Percentiles rank a stretch among this genome's conserved stretches.
These are phyloP conservation scores for Arachis stenosperma DNA, from an alignment of 306 rosid genomes.

Conservation along the genomic window DNA sequence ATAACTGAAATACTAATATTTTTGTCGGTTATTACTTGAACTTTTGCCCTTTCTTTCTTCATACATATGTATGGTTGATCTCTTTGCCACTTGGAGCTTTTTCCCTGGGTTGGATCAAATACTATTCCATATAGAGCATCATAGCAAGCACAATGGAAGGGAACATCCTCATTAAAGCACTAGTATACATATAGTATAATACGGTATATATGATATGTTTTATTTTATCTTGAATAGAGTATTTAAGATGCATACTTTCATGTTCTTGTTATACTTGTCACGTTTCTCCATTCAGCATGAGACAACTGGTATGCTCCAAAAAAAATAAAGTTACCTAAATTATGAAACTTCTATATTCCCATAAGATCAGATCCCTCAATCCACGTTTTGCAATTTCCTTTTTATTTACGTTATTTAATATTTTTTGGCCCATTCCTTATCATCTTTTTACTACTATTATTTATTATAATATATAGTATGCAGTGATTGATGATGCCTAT, in stretches of 20 bases:
- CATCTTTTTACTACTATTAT: neutral
- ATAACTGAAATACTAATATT: too few relatives aligned
- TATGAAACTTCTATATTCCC: neutral
- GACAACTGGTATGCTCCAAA: constrained; percentile 22
- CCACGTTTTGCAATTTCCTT: neutral
- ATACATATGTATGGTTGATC: too few relatives aligned
- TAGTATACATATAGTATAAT: neutral
- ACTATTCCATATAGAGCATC: too few relatives aligned
- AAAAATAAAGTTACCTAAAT: neutral
- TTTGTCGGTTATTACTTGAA: neutral
- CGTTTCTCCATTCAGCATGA: constrained; percentile 27
- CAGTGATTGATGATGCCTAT: constrained; percentile 10
- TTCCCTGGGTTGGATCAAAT: neutral
- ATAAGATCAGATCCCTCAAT: neutral
- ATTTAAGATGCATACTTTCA: neutral
- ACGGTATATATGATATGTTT: too few relatives aligned
- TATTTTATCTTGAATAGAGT: neutral
- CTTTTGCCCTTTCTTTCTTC: neutral
- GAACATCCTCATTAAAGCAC: constrained; percentile 3
- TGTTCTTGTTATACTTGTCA: neutral
- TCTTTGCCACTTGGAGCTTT: constrained; percentile 5
- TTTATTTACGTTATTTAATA: neutral
- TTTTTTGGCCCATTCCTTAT: constrained; percentile 14
- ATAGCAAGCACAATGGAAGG: constrained; percentile 11
- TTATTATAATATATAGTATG: neutral